A percentile compares a stretch with the other conserved stretches of the same genome.
phyloP scores from a whole-genome alignment of 2,329 filamentous ascomycete genomes.

The Cercospora citrullina region DNA sequence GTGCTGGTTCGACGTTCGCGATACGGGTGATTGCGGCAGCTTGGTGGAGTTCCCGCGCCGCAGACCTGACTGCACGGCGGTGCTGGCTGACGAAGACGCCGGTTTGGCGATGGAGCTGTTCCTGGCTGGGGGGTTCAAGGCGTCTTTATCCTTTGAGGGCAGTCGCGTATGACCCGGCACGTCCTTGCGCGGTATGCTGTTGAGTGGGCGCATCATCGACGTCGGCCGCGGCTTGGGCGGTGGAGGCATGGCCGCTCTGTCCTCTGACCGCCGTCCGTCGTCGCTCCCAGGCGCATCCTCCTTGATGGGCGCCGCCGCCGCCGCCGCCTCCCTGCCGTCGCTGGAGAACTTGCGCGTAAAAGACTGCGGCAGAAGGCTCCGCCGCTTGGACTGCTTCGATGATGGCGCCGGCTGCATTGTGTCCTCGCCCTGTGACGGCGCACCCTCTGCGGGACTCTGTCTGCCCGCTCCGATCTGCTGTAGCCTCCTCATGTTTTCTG shows the following conservation, averaged over 20 bases:
- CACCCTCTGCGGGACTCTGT: constrained; percentile 3
- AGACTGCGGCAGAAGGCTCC: constrained; percentile 37
- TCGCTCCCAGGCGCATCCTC: constrained; percentile 30
- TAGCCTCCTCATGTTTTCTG: constrained; percentile 26
- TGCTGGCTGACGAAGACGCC: neutral
- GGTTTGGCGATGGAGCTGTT: constrained; percentile 15
- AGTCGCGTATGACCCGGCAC: constrained; percentile 22
- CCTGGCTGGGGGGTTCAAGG: constrained; percentile 7
- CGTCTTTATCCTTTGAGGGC: constrained; percentile 26
- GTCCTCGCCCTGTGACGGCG: constrained; percentile 2
- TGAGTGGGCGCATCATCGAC: constrained; percentile 25
- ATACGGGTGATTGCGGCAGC: constrained; percentile 28
- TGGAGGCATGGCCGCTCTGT: constrained; percentile 34
- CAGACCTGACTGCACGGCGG: constrained; percentile 10
- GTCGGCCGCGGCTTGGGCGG: constrained; percentile 29
- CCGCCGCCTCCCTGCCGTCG: constrained; percentile 23
- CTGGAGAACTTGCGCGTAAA: constrained; percentile 27
- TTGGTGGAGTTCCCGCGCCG: constrained; percentile 31
- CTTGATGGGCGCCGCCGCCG: constrained; percentile 18
- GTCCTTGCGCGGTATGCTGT: constrained; percentile 22
- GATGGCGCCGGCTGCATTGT: neutral
- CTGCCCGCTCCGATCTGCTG: constrained; percentile 24
- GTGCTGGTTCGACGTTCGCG: constrained; percentile 20
- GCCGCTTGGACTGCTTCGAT: constrained; percentile 32
- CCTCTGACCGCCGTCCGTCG: constrained; percentile 18